Percentiles rank a stretch among this genome's conserved stretches.
Conservation (phyloP, 2,329 filamentous ascomycete genomes). For the Paecilomyces dactylethromorphus region DNA sequence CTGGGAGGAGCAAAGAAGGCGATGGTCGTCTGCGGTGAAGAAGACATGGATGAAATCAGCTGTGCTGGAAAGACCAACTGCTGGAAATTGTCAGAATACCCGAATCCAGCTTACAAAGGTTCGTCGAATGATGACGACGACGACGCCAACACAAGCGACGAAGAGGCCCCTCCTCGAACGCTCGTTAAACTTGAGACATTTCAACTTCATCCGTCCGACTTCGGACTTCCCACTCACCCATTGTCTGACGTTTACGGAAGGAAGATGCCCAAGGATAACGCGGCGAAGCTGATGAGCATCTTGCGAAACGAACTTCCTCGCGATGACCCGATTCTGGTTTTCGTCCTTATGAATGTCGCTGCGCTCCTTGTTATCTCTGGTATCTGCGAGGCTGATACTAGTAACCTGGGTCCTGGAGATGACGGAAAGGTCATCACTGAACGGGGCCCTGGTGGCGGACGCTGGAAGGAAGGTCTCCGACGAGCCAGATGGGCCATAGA, state of each 20-base stretch:
- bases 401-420: conserved; percentile 71
- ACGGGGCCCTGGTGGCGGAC: conserved; percentile 72
- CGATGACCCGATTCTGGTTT: conserved; percentile 82
- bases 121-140: conserved; percentile 39
- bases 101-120: conserved; percentile 37
- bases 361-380: conserved; percentile 80
- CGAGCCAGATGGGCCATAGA: conserved; percentile 81
- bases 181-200: conserved; percentile 66
- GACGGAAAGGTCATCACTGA: conserved; percentile 76
- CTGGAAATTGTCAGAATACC: conserved; percentile 65
- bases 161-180: conserved; percentile 33
- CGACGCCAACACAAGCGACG: conserved; percentile 31
- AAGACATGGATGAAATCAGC: conserved; percentile 92
- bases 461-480: conserved; percentile 93
- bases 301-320: conserved; percentile 64
- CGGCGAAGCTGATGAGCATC: conserved; percentile 71
- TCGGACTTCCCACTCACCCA: conserved; percentile 70
- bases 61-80: conserved; percentile 84
- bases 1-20: conserved; percentile 74
- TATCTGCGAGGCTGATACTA: conserved; percentile 75
- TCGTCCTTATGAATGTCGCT: conserved; percentile 90
- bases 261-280: conserved; percentile 81
- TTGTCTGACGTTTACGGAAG: conserved; percentile 74
- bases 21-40: conserved; percentile 84
- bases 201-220: conserved; percentile 72